phyloP scores from a whole-genome alignment of 768 basidiomycete species.

The Naganishia vishniacii region DNA sequence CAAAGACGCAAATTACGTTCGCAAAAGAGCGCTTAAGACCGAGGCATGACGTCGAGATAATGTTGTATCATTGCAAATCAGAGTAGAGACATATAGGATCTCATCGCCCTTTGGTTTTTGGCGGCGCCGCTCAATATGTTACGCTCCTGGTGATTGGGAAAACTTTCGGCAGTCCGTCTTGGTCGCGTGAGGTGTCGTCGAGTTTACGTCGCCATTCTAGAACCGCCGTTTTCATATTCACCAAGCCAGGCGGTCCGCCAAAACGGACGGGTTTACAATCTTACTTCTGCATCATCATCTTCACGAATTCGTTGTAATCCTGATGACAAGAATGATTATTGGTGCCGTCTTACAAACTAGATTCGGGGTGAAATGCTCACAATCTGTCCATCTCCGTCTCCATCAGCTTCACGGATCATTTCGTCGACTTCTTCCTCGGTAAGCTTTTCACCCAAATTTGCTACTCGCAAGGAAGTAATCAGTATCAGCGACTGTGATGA shows the following conservation, averaged over 20 bases:
- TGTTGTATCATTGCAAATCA: too few relatives aligned
- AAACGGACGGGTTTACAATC: background rate
- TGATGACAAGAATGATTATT: too few relatives aligned
- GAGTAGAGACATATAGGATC: too few relatives aligned
- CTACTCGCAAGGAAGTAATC: slow-evolving; percentile 25
- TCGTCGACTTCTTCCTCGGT: slow-evolving; percentile 82
- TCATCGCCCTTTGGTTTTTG: too few relatives aligned
- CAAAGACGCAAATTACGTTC: slow-evolving; percentile 7
- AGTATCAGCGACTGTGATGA: background rate
- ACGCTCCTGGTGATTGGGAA: too few relatives aligned
- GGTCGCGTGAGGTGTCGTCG: too few relatives aligned
- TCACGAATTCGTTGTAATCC: slow-evolving; percentile 30
- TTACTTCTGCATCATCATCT: slow-evolving; percentile 33
- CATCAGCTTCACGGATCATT: slow-evolving; percentile 95
- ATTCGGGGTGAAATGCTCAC: slow-evolving; percentile 8
- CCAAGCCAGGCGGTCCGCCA: too few relatives aligned
- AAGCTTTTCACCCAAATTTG: slow-evolving; percentile 68
- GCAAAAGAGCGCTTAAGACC: background rate
- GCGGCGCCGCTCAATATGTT: too few relatives aligned
- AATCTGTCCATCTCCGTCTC: slow-evolving; percentile 83
- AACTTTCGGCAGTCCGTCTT: too few relatives aligned
- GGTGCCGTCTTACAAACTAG: too few relatives aligned
- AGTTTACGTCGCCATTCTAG: too few relatives aligned
- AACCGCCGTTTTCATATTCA: too few relatives aligned
- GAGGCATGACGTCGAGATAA: background rate